Evolutionary conservation across 495 filamentous ascomycete genomes (phyloP).

Genomic region (Neurospora cerealis): DNA sequence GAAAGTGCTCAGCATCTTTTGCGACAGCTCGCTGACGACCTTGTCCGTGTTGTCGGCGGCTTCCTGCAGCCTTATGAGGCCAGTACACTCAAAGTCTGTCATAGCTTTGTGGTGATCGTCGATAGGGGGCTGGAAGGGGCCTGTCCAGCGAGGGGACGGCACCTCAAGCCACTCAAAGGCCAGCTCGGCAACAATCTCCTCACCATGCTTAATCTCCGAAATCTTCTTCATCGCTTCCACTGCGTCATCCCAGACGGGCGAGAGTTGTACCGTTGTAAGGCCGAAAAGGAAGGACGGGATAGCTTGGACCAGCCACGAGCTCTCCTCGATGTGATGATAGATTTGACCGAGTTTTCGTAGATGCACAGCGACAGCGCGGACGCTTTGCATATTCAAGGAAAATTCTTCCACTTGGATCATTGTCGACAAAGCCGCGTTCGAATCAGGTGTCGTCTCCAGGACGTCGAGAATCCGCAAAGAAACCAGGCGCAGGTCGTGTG

Average conservation of each 20-base stretch:
- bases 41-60: slow-evolving; percentile 29
- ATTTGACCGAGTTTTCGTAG: slow-evolving; percentile 62
- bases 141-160: slow-evolving; percentile 38
- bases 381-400: slow-evolving; percentile 63
- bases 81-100: slow-evolving; percentile 74
- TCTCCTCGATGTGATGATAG: slow-evolving; percentile 44
- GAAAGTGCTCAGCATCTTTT: slow-evolving; percentile 41
- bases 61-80: slow-evolving; percentile 49
- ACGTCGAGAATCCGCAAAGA: slow-evolving; percentile 59
- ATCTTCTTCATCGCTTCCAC: slow-evolving; percentile 65
- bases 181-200: slow-evolving; percentile 61
- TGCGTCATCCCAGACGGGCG: slow-evolving; percentile 79
- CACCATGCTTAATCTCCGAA: slow-evolving; percentile 55
- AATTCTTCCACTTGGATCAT: slow-evolving; percentile 68
- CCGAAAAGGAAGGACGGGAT: slow-evolving; percentile 83
- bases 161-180: slow-evolving; percentile 73
- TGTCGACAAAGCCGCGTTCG: slow-evolving; percentile 34
- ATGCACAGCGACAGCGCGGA: slow-evolving; percentile 68
- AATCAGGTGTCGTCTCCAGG: slow-evolving; percentile 26
- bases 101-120: slow-evolving; percentile 17
- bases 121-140: slow-evolving; percentile 15
- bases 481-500: slow-evolving; percentile 56
- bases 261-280: slow-evolving; percentile 70
- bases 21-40: slow-evolving; percentile 28
- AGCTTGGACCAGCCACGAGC: slow-evolving; percentile 57